These are phyloP conservation scores for Diaporthe caulivora DNA, from an alignment of 2,329 filamentous ascomycete species.

Conservation along the genomic window DNA sequence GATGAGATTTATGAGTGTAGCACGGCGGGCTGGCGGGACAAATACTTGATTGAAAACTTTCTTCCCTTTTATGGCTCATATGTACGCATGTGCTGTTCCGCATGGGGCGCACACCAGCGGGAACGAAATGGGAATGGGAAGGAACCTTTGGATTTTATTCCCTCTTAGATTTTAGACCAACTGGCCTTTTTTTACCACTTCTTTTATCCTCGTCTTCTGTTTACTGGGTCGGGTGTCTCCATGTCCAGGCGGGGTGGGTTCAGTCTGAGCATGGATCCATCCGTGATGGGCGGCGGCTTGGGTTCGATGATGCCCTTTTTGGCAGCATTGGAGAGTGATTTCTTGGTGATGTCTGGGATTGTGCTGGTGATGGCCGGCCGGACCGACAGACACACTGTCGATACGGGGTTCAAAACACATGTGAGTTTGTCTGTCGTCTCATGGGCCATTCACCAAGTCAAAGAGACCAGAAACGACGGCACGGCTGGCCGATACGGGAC, in stretches of 20 bases:
- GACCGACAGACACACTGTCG: too few relatives aligned
- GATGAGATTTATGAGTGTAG: neutral
- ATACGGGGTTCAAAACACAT: neutral
- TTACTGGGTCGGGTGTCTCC: neutral
- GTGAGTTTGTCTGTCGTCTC: too few relatives aligned
- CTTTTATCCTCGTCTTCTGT: neutral
- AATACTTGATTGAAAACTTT: neutral
- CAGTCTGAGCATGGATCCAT: neutral
- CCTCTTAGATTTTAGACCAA: conserved; percentile 23
- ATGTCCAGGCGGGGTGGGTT: neutral
- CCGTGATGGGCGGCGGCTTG: neutral
- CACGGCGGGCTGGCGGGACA: neutral
- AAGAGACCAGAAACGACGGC: neutral
- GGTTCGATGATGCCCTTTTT: neutral
- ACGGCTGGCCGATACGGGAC: neutral
- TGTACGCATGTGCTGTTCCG: too few relatives aligned
- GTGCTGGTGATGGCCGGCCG: neutral
- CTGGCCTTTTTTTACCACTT: neutral
- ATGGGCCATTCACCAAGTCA: neutral
- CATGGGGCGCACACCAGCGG: neutral
- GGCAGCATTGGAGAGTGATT: neutral
- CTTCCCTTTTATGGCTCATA: neutral
- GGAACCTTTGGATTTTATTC: conserved; percentile 11
- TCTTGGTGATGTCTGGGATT: neutral
- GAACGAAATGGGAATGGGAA: neutral